Evolutionary conservation across 1,284 basidiomycete genomes (phyloP).

Genomic region (Volvariella volvacea): DNA sequence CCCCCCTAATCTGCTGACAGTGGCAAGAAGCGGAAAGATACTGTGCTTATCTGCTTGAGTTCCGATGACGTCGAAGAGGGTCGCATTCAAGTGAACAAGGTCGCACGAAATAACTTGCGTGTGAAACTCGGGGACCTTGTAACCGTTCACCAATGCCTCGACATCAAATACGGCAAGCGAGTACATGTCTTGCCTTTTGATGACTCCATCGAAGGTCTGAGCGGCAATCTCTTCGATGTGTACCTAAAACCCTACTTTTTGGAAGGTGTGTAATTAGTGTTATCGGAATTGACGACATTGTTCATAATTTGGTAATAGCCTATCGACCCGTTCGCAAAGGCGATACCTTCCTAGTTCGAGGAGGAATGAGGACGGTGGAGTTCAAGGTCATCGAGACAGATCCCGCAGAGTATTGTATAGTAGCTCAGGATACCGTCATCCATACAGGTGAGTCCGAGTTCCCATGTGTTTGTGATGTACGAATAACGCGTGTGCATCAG

Average conservation of each 20-base stretch:
- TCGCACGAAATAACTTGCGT: constrained; percentile 96
- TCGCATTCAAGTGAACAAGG: constrained; percentile 98
- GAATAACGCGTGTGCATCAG: constrained; percentile 32
- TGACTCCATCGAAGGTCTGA: constrained; percentile 96
- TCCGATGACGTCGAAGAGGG: constrained; percentile 97
- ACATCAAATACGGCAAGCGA: constrained; percentile 99
- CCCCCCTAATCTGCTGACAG: constrained; percentile 26
- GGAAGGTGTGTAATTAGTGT: constrained; percentile 52
- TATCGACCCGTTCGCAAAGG: constrained; percentile 94
- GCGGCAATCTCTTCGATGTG: constrained; percentile 98
- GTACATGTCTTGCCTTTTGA: constrained; percentile 97
- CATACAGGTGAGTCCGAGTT: constrained; percentile 60
- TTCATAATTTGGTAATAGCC: constrained; percentile 40
- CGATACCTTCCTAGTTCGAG: constrained; percentile 98
- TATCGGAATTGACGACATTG: too few relatives aligned
- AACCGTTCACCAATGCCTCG: constrained; percentile 92
- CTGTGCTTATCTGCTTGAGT: constrained; percentile 92
- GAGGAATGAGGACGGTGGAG: constrained; percentile 96
- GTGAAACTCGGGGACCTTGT: constrained; percentile 97
- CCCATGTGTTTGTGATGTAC: too few relatives aligned
- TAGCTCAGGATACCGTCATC: constrained; percentile 95
- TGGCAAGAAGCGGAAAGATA: constrained; percentile 94
- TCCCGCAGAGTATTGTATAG: constrained; percentile 94
- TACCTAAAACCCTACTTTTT: constrained; percentile 99
- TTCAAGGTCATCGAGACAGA: constrained; percentile 98